Percentiles rank a stretch among this genome's conserved stretches.
Conservation (phyloP, 176 grass and related monocot genomes). For the Aegilops tauschii region DNA sequence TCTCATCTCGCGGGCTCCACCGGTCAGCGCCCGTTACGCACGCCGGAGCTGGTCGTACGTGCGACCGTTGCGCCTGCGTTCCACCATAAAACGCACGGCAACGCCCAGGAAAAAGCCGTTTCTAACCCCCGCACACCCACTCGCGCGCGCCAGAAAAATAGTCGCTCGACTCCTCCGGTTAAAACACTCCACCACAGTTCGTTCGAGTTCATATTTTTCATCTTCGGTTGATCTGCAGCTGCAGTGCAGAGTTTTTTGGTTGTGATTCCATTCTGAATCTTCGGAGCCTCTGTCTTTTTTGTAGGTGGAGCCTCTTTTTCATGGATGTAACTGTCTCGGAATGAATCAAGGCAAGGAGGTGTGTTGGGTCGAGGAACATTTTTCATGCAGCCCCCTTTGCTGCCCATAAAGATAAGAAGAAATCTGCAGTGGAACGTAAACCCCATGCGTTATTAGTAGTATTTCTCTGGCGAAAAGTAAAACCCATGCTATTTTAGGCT, state of each 20-base stretch:
- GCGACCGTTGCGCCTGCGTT: background rate
- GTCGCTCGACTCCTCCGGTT: no score
- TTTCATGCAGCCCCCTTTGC: no score
- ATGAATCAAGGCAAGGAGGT: no score
- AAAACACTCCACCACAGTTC: no score
- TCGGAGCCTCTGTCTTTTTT: no score
- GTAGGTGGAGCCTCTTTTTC: no score
- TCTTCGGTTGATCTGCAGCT: no score
- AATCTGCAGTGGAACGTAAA: background rate
- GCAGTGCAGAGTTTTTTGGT: no score
- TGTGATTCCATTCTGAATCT: no score
- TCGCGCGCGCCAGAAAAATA: background rate
- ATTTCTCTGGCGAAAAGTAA: background rate
- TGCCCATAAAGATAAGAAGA: background rate
- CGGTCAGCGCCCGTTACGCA: background rate
- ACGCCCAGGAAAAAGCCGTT: background rate
- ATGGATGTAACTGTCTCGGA: no score
- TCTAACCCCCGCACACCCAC: background rate
- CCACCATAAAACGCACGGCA: background rate
- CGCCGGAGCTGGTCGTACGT: background rate
- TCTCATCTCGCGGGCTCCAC: background rate
- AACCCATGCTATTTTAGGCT: constrained; percentile 33
- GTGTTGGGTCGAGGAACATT: no score
- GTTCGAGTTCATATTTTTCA: no score
- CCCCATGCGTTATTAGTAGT: background rate